Evolutionary conservation across 2,329 filamentous ascomycete species (phyloP), one percentile per base, ranked within the genome.

Genomic region (Nemania bipapillata): DNA sequence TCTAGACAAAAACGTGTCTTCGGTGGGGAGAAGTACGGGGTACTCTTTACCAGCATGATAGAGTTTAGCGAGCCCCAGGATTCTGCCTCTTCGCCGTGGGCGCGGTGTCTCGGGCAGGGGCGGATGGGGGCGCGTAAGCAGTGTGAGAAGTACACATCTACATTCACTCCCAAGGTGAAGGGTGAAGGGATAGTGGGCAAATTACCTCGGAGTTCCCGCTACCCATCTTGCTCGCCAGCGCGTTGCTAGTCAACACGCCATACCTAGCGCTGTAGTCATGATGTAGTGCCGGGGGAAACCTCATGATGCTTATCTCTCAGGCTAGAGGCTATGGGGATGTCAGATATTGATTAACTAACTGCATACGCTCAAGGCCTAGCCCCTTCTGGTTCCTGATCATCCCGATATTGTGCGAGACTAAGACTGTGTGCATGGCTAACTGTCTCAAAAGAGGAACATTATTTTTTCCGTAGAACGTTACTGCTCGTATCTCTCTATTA

Each of bases 1-100:
- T 37, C 28, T 42, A 59, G 35, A 35, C 35, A 32, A 58, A 60
- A 70, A 63, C 56, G 63, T 71, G 37, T 54, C 53, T 45, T 65
- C 55, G 50, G 63, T 55, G 66, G 40, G 56, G 50, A 54, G 28
- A 50, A 70, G 37, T 52, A 63, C 22, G 53, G 53, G 30, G 42
- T 47, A 22, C 58, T 4, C 12, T 57, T 60, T 26, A 20, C 56
- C 22, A 60, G 37, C 45, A 47, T 40, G 28, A 40, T 30, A 55
- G 22, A 53, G n/a, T 50, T 59, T 37, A 55, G 56, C 45, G 24
- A 58, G 22, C 12, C 60, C 53, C 49, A 7, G 50, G 7, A 24
- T 35, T 4, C 58, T 22, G 4, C 47, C n/a, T 30, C 42, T 50
- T 22, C n/a, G n/a, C 24, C 58, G 26, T 52, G 24, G 52, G 30